These are phyloP conservation scores for Raphanus raphanistrum DNA, from an alignment of 345 rosid genomes.

Conservation along the genomic window DNA sequence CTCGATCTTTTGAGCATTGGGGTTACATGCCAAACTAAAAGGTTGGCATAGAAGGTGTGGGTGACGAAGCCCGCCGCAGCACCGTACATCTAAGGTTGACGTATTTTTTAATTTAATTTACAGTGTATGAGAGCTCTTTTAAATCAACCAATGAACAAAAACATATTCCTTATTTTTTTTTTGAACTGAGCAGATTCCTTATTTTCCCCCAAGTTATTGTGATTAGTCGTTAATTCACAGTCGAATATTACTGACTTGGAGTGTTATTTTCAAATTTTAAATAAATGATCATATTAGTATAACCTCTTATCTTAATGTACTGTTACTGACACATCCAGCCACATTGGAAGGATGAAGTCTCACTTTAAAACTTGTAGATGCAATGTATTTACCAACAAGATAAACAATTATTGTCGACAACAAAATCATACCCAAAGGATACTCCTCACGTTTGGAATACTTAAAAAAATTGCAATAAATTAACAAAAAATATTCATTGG, in stretches of 20 bases:
- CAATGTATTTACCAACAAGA: constrained; percentile 33
- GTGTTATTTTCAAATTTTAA: background rate
- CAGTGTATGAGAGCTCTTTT: background rate
- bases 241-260: background rate
- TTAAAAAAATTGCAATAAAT: constrained; percentile 5
- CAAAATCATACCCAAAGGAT: constrained; percentile 31
- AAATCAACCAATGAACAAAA: background rate
- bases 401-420: constrained; percentile 35
- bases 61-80: background rate
- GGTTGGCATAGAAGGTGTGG: background rate
- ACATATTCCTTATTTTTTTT: background rate
- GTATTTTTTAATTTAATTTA: background rate
- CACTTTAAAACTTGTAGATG: background rate
- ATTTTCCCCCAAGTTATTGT: too few relatives aligned
- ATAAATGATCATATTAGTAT: background rate
- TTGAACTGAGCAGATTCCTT: too few relatives aligned
- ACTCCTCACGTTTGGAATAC: constrained; percentile 31
- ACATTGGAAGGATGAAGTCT: constrained; percentile 3
- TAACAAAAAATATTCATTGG: background rate
- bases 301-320: background rate
- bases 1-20: background rate
- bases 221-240: background rate
- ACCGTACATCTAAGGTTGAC: background rate
- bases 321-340: constrained; percentile 18
- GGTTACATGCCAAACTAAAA: background rate